Base-by-base conservation (phyloP, 371 early-diverging fungal species). In the Syncephalis plumigaleata region DNA sequence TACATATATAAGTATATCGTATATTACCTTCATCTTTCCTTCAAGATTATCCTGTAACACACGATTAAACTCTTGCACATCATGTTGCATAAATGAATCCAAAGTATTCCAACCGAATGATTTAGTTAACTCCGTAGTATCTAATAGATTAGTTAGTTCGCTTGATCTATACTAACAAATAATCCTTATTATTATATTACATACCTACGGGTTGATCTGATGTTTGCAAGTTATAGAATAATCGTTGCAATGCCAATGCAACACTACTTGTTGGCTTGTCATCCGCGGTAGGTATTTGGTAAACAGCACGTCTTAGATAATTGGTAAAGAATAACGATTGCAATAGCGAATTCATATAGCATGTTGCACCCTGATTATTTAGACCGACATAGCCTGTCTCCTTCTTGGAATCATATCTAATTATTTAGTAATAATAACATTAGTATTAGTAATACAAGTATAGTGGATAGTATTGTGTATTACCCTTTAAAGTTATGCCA, bases 341-440 rank as follows among this genome's bases (percentile, higher is more conserved):
- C 26, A 98, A 74, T 13, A 98, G 71, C 39, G 98, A 92, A 71
- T 98, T 98, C 87, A 98, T 90, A 63, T 99, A 99, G 70, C 99
- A 98, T 0, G 99, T 98, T 1, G 99, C 98, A 9, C 98, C 99
- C 60, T 98, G 94, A 63, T 98, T 98, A 47, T 80, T 79, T 49
- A 99, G 65, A 0, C 99, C 99, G 20, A 95, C 87, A 59, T 72
- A 87, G 9, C 97, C 96, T 9, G 95, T 93, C 58, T 77, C 73
- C 45, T 77, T 73, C 58, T 84, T 84, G 22, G 95, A 88, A 58
- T 89, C 87, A 55, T 81, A 91, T 54, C 81, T 82, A 43, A 36
- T 1, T 36, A 31, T 45, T 25, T 42, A 26, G 26, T 27, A 36
- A 15, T 23, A 2, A 27, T 15, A 13, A 27, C 27, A 25, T 24